These are phyloP conservation scores for Lactarius akahatsu DNA, from an alignment of 768 basidiomycete genomes.

Conservation along the genomic window DNA sequence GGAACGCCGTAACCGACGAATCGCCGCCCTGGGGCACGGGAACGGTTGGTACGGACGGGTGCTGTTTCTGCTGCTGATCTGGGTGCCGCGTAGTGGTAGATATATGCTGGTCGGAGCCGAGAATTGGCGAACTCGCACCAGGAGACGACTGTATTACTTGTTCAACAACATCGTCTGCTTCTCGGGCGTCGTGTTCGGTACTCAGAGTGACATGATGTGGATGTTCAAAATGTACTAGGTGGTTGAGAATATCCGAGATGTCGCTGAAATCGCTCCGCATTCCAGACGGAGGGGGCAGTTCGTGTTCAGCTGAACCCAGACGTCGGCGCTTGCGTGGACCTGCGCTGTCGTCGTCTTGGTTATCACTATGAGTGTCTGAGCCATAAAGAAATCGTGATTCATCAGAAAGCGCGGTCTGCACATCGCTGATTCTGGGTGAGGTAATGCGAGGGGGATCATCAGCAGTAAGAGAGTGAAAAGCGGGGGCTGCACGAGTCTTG, in stretches of 20 bases:
- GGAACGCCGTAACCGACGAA: conserved; percentile 12
- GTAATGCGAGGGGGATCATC: conserved; percentile 38
- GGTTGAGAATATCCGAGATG: conserved; percentile 75
- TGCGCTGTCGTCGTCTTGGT: conserved; percentile 32
- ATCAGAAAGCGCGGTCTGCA: conserved; percentile 29
- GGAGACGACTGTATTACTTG: conserved; percentile 19
- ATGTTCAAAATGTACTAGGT: conserved; percentile 69
- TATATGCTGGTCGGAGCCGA: conserved; percentile 9
- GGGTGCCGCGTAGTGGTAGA: conserved; percentile 2
- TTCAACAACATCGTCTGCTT: conserved; percentile 23
- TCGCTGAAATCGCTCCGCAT: conserved; percentile 70
- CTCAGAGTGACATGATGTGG: conserved; percentile 41
- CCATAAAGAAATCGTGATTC: conserved; percentile 40
- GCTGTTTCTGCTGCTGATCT: conserved; percentile 20
- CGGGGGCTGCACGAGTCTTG: conserved; percentile 67
- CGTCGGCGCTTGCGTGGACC: conserved; percentile 30
- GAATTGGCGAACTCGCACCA: conserved; percentile 17
- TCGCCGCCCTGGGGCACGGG: conserved; percentile 5
- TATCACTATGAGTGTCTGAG: conserved; percentile 37
- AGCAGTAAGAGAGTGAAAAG: conserved; percentile 76
- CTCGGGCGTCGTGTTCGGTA: conserved; percentile 9
- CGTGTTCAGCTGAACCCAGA: conserved; percentile 34
- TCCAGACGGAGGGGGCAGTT: conserved; percentile 41
- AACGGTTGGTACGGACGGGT: conserved; percentile 4
- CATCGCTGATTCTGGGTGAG: conserved; percentile 19